A percentile compares a stretch with the other conserved stretches of the same genome.
Evolutionary conservation across 441 rosid species (phyloP).

Genomic region (Biscutella laevigata): DNA sequence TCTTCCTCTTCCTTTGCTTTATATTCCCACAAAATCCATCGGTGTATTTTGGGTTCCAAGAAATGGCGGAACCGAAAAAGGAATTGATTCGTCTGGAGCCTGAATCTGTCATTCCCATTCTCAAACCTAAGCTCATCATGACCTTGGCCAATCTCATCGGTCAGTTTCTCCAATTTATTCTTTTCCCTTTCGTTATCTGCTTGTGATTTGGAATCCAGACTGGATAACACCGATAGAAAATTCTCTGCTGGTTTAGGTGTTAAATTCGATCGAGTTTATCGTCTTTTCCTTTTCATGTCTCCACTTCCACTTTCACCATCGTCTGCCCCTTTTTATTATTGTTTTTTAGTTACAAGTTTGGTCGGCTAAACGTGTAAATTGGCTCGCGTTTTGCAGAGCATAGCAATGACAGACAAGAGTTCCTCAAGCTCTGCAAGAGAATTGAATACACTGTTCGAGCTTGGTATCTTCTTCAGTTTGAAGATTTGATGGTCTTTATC

Average conservation of each 20-base stretch:
- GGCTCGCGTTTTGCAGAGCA: constrained; percentile 28
- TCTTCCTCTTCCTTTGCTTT: too few species aligned
- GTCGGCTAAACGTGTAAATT: not conserved
- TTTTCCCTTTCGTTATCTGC: not conserved
- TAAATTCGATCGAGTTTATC: too few species aligned
- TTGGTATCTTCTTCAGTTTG: constrained; percentile 74
- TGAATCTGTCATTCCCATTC: constrained; percentile 72
- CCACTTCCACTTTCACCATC: not conserved
- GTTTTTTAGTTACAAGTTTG: not conserved
- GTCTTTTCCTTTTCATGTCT: too few species aligned
- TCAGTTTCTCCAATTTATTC: constrained; percentile 16
- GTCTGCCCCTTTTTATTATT: not conserved
- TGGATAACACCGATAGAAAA: not conserved
- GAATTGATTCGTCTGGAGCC: constrained; percentile 58
- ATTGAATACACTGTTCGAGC: constrained; percentile 78
- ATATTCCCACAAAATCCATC: too few species aligned
- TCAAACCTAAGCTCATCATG: constrained; percentile 58
- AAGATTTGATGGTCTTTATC: constrained; percentile 55
- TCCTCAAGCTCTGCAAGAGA: constrained; percentile 67
- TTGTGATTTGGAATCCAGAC: not conserved
- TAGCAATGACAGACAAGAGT: constrained; percentile 49
- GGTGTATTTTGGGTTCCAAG: too few species aligned
- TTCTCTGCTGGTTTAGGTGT: too few species aligned
- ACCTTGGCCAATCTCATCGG: constrained; percentile 52
- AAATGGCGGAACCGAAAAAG: constrained; percentile 32